These are phyloP conservation scores for Gloeophyllum trabeum DNA, from an alignment of 768 basidiomycete species.

Conservation along the genomic window DNA sequence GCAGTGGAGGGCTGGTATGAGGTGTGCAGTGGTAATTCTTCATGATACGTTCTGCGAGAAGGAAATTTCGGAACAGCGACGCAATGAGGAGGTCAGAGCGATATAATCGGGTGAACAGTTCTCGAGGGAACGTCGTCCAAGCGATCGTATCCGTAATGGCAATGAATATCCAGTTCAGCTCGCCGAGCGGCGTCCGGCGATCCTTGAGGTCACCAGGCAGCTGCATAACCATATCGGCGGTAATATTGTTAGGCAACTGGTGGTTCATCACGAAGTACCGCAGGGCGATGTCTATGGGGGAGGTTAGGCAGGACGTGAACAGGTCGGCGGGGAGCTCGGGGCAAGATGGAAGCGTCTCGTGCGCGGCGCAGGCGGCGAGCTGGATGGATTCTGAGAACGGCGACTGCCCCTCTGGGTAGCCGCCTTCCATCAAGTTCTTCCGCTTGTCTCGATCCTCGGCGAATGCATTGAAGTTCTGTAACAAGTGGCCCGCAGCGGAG, in stretches of 20 bases:
- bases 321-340: slow-evolving; percentile 96
- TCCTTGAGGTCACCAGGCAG: slow-evolving; percentile 97
- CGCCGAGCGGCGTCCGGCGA: slow-evolving; percentile 89
- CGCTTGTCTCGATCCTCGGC: slow-evolving; percentile 70
- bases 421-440: slow-evolving; percentile 41
- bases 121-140: slow-evolving; percentile 93
- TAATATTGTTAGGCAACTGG: slow-evolving; percentile 69
- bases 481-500: slow-evolving; percentile 90
- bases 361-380: slow-evolving; percentile 86
- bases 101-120: slow-evolving; percentile 88
- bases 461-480: slow-evolving; percentile 79
- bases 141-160: slow-evolving; percentile 99
- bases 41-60: slow-evolving; percentile 96
- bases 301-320: slow-evolving; percentile 95
- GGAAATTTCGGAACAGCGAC: slow-evolving; percentile 93
- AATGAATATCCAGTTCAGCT: slow-evolving; percentile 99
- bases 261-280: slow-evolving; percentile 91
- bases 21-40: slow-evolving; percentile 96
- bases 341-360: slow-evolving; percentile 87
- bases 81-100: slow-evolving; percentile 93
- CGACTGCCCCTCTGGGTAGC: slow-evolving; percentile 48
- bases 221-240: slow-evolving; percentile 86
- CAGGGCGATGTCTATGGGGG: slow-evolving; percentile 95
- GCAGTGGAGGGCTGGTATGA: slow-evolving; percentile 83
- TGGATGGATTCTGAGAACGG: slow-evolving; percentile 86